Evolutionary conservation across 352 stramenopile genomes (phyloP).

Genomic region (Phytopythium delawarense): DNA sequence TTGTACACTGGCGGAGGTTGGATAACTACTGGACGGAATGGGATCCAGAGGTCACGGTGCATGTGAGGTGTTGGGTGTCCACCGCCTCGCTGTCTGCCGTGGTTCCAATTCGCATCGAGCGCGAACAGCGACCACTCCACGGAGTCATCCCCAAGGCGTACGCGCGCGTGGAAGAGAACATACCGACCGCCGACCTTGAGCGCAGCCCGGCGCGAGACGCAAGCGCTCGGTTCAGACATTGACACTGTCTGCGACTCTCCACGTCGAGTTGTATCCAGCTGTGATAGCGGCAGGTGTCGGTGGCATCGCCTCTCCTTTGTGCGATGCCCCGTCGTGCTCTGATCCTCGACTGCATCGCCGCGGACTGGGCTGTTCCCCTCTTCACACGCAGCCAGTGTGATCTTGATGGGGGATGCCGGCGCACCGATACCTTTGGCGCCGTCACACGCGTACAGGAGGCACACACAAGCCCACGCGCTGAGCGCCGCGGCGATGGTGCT

Average conservation of each 20-base stretch:
- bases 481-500: constrained; percentile 49
- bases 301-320: not conserved
- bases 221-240: not conserved
- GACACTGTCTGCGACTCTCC: not conserved
- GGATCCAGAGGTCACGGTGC: constrained; percentile 16
- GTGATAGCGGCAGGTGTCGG: not conserved
- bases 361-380: not conserved
- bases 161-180: constrained; percentile 22
- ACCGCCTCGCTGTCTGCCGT: not conserved
- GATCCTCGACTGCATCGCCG: not conserved
- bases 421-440: no score
- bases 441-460: constrained; percentile 17
- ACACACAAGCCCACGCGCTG: constrained; percentile 36
- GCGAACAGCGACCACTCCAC: constrained; percentile 17
- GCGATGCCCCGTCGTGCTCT: not conserved
- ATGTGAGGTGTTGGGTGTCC: not conserved
- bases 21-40: constrained; percentile 10
- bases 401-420: constrained; percentile 2
- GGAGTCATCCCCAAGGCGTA: not conserved
- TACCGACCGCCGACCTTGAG: constrained; percentile 32
- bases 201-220: not conserved
- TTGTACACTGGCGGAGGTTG: not conserved
- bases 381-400: not conserved
- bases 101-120: constrained; percentile 13
- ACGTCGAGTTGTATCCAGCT: not conserved